Conservation (phyloP, 163 green algal species). For the Chloromonas sp. region DNA sequence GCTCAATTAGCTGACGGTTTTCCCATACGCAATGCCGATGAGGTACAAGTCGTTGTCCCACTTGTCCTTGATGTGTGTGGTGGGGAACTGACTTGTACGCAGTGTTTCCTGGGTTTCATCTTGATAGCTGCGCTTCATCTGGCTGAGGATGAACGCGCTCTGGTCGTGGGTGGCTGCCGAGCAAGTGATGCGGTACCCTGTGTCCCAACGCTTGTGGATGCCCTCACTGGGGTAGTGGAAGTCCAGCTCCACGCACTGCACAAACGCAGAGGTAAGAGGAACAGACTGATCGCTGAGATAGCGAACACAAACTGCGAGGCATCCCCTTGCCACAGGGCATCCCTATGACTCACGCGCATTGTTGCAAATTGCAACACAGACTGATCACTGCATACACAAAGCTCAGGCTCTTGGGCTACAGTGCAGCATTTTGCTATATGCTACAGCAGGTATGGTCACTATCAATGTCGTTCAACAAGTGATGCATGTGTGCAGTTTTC, state of each 20-base stretch:
- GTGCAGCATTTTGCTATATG: too few relatives aligned
- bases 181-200: slow-evolving; percentile 92
- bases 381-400: too few relatives aligned
- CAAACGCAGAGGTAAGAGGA: too few relatives aligned
- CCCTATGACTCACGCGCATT: too few relatives aligned
- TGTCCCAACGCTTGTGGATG: slow-evolving; percentile 91
- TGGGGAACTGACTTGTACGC: slow-evolving; percentile 92
- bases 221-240: slow-evolving; percentile 99
- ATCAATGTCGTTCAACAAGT: too few relatives aligned
- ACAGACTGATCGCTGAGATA: too few relatives aligned
- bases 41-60: slow-evolving; percentile 99
- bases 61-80: slow-evolving; percentile 95
- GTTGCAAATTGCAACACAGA: too few relatives aligned
- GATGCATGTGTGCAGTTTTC: too few relatives aligned
- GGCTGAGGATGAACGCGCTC: slow-evolving; percentile 87
- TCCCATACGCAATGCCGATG: slow-evolving; percentile 84
- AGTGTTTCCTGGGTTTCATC: slow-evolving; percentile 99
- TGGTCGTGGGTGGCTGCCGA: slow-evolving; percentile 96
- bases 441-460: too few relatives aligned
- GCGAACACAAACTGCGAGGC: too few relatives aligned
- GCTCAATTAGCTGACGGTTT: slow-evolving; percentile 75
- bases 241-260: slow-evolving; percentile 96
- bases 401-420: too few relatives aligned
- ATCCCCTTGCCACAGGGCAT: too few relatives aligned
- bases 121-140: slow-evolving; percentile 75